Evolutionary conservation across 345 rosid genomes (phyloP).

Genomic region (Citropsis articulata): DNA sequence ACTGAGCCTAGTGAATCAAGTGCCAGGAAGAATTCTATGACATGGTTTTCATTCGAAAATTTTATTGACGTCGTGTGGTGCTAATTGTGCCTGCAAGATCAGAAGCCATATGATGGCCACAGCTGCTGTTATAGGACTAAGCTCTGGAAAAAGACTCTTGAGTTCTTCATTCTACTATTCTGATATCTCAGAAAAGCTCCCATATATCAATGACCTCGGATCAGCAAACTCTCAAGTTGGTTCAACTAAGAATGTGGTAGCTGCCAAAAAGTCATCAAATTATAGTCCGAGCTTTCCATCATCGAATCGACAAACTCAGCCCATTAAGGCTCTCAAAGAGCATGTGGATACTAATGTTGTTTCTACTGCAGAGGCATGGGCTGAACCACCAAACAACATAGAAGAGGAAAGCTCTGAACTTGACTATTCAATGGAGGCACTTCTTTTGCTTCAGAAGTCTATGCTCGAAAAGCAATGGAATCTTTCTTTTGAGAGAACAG

Average conservation of each 20-base stretch:
- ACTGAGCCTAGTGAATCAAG: conserved; percentile 7
- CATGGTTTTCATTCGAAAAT: conserved; percentile 12
- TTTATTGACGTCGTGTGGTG: conserved; percentile 33
- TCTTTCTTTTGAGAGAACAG: conserved; percentile 63
- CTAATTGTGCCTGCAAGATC: conserved; percentile 17
- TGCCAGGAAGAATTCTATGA: conserved; percentile 15
- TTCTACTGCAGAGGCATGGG: conserved; percentile 39
- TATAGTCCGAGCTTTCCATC: conserved; percentile 48
- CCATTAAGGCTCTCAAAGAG: conserved; percentile 66
- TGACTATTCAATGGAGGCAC: conserved; percentile 66
- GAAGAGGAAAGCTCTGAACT: conserved; percentile 48
- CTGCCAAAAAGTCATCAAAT: conserved; percentile 51
- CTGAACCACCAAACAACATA: conserved; percentile 31
- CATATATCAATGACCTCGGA: conserved; percentile 44
- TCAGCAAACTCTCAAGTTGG: conserved; percentile 35
- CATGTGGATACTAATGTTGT: conserved; percentile 39
- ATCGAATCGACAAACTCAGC: conserved; percentile 36
- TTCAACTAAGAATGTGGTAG: conserved; percentile 39
- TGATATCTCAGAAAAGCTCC: conserved; percentile 50
- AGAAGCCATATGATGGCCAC: conserved; percentile 63
- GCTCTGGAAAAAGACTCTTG: conserved; percentile 71
- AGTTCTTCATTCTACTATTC: conserved; percentile 63
- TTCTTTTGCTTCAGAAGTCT: conserved; percentile 80
- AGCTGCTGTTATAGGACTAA: conserved; percentile 79
- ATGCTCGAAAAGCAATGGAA: conserved; percentile 95